Base-by-base conservation (phyloP, 2,329 filamentous ascomycete species). In the Pseudofabraea citricarpa region DNA sequence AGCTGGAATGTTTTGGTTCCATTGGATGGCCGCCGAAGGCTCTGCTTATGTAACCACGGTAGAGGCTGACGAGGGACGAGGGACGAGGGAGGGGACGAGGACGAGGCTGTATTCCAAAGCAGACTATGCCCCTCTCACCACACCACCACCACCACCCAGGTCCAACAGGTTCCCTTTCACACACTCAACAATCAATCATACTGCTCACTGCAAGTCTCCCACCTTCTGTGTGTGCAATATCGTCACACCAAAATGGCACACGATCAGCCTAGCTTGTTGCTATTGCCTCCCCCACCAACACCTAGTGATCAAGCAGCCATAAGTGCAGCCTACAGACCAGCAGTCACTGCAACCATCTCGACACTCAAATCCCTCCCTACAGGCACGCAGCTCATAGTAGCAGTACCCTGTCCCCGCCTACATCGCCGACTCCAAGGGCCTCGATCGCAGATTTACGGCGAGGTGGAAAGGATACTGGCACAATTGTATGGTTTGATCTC, bases 401-500 rank as follows among this genome's bases (percentile, higher is more conserved):
- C 77, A 2, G 76, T 77, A 37, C 78, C 83, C 2, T 70, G 84
- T 40, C 71, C 90, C 10, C 66, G 72, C 36, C 73, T 76, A 16
- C 65, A 66, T 23, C 67, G 70, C 19, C 65, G 67, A 18, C 64
- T 66, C 22, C 70, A 75, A 36, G 73, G 76, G 54, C 69, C 74
- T 19, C 67, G 77, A 36, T 69, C 77, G 15, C 36, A 55, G 20
- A 44, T 61, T n/a, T 95, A 90, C 75, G 60, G 72, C 24, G 66
- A 74, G n/a, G 76, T 82, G 0, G 89, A 95, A 63, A 72, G 75
- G n/a, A 71, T 91, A 5, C 67, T 96, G 18, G 85, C 86, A 3
- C 77, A 78, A 20, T 61, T 94, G 19, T 97, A 97, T 71, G 81
- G 82, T 56, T 74, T 96, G 39, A 70, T 93, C 44, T 84, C 84